A percentile compares a stretch with the other conserved stretches of the same genome.
Evolutionary conservation across 192 early-diverging fungal species (phyloP).

Genomic region (Backusella mclennaniae): DNA sequence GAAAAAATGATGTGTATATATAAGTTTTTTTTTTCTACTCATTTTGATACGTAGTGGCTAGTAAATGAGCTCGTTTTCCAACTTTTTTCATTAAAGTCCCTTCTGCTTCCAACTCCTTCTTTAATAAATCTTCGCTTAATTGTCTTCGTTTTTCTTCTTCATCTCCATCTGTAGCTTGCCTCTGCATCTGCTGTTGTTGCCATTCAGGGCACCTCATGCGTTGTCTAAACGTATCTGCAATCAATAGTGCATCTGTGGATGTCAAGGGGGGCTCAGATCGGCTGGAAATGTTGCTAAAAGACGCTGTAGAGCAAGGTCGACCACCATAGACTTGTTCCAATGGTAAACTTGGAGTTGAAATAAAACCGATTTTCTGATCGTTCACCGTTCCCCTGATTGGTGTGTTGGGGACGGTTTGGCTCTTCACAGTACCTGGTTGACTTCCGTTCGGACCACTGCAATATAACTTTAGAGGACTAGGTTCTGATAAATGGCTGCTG

Average conservation of each 20-base stretch:
- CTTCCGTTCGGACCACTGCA: neutral
- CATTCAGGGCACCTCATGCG: conserved; percentile 37
- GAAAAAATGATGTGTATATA: neutral
- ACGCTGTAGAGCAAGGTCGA: conserved; percentile 8
- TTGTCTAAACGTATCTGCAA: conserved; percentile 37
- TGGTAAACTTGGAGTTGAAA: neutral
- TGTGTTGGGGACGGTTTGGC: conserved; percentile 2
- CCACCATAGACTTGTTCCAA: neutral
- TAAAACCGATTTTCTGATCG: neutral
- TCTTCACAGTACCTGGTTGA: neutral
- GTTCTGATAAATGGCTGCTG: neutral
- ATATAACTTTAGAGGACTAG: neutral
- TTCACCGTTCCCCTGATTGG: neutral
- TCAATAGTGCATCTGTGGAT: conserved; percentile 33
- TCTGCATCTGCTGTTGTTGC: conserved; percentile 17
- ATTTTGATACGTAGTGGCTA: neutral
- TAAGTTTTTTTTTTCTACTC: neutral
- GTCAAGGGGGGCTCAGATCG: conserved; percentile 31
- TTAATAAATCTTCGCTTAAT: conserved; percentile 22
- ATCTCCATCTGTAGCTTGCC: neutral
- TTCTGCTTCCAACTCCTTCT: conserved; percentile 29
- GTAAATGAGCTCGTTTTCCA: conserved; percentile 23
- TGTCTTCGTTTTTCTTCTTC: conserved; percentile 19
- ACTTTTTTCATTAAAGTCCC: conserved; percentile 32
- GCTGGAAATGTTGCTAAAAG: conserved; percentile 22